These are phyloP conservation scores for Gossypium bickii DNA, from an alignment of 345 rosid genomes.

Conservation along the genomic window DNA sequence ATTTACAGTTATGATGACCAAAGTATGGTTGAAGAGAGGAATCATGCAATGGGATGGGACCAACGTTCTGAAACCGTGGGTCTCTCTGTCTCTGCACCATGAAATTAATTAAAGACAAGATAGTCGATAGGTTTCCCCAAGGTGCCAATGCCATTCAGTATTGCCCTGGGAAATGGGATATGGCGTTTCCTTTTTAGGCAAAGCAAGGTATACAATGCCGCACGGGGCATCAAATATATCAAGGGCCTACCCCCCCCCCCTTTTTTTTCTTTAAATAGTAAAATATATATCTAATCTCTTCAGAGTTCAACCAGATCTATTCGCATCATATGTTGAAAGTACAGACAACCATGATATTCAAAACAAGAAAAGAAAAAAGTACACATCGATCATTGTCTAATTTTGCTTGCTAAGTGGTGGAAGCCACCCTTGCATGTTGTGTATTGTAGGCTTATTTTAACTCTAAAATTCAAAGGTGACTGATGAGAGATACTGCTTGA, in stretches of 20 bases:
- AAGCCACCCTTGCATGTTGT: slow-evolving; percentile 21
- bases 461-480: neutral
- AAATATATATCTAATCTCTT: neutral
- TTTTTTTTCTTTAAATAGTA: neutral
- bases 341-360: too few relatives aligned
- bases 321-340: slow-evolving; percentile 18
- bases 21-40: neutral
- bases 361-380: neutral
- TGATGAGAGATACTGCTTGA: slow-evolving; percentile 1
- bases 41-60: neutral
- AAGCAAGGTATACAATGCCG: neutral
- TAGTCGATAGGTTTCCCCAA: neutral
- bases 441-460: neutral
- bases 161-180: neutral
- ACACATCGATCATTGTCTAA: slow-evolving; percentile 10
- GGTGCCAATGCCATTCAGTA: neutral
- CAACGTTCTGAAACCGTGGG: neutral
- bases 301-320: neutral
- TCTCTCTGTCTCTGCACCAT: neutral
- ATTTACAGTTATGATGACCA: neutral
- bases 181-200: neutral
- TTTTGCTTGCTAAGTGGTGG: slow-evolving; percentile 11
- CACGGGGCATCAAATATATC: neutral
- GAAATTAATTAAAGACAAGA: neutral
- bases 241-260: neutral